phyloP scores from a whole-genome alignment of 2,329 filamentous ascomycete genomes.

The Colletotrichum kahawae region DNA sequence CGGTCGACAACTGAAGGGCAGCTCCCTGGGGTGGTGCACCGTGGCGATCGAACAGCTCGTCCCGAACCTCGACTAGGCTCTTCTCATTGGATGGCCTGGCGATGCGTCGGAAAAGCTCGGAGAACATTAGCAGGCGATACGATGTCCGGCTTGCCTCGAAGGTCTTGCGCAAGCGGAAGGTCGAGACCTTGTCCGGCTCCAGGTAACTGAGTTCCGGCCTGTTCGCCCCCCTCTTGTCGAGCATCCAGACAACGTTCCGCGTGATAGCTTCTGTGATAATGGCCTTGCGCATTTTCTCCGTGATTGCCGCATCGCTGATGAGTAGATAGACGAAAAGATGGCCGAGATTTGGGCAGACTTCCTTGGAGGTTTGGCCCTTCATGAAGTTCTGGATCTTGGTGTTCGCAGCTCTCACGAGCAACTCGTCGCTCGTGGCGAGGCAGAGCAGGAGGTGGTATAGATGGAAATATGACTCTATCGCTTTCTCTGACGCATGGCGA shows the following conservation, averaged over 20 bases:
- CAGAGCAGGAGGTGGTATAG: slow-evolving; percentile 57
- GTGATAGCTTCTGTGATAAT: slow-evolving; percentile 55
- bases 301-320: slow-evolving; percentile 48
- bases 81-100: slow-evolving; percentile 41
- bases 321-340: slow-evolving; percentile 52
- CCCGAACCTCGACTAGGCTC: slow-evolving; percentile 41
- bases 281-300: slow-evolving; percentile 39
- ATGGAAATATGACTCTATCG: slow-evolving; percentile 57
- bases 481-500: slow-evolving; percentile 55
- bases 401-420: slow-evolving; percentile 45
- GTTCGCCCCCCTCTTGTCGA: slow-evolving; percentile 39
- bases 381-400: slow-evolving; percentile 41
- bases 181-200: slow-evolving; percentile 43
- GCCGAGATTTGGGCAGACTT: slow-evolving; percentile 50
- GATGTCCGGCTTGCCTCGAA: slow-evolving; percentile 51
- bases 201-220: slow-evolving; percentile 51
- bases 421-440: slow-evolving; percentile 40
- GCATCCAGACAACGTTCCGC: slow-evolving; percentile 57
- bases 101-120: slow-evolving; percentile 51
- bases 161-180: slow-evolving; percentile 51
- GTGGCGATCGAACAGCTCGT: slow-evolving; percentile 50
- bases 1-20: slow-evolving; percentile 42
- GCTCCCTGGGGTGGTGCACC: slow-evolving; percentile 48
- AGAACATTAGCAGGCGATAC: slow-evolving; percentile 58
- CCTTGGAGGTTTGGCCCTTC: slow-evolving; percentile 42